phyloP scores from a whole-genome alignment of 345 rosid species.

The Salix purpurea region DNA sequence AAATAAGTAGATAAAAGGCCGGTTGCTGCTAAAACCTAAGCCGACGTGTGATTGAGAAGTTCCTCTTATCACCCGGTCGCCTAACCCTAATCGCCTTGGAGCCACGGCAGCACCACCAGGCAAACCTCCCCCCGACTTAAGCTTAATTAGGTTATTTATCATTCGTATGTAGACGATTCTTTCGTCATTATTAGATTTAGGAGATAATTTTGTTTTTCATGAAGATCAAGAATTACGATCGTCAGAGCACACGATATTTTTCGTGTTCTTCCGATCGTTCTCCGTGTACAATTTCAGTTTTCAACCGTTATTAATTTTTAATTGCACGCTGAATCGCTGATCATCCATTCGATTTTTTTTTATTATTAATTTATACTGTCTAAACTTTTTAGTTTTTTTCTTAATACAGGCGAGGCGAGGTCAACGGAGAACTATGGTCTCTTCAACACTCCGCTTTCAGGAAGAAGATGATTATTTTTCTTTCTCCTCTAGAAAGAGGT shows the following conservation, averaged over 20 bases:
- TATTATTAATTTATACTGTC: not conserved
- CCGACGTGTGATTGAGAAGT: not conserved
- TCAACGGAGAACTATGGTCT: constrained; percentile 48
- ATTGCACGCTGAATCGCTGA: not conserved
- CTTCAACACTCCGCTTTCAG: constrained; percentile 26
- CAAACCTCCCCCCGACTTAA: not conserved
- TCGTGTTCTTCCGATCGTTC: not conserved
- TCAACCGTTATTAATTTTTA: not conserved
- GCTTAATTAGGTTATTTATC: not conserved
- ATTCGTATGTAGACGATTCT: not conserved
- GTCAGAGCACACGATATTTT: not conserved
- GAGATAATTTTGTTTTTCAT: not conserved
- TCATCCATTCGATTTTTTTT: not conserved
- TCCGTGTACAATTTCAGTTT: not conserved
- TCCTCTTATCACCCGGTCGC: not conserved
- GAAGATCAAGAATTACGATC: not conserved
- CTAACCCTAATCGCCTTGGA: not conserved
- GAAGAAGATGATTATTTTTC: constrained; percentile 8
- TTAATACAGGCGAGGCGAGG: not conserved
- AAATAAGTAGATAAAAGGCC: not conserved
- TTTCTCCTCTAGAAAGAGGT: constrained; percentile 33
- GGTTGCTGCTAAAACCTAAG: too few species aligned
- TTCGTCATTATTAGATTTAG: not conserved
- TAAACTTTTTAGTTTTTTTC: not conserved
- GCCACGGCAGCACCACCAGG: not conserved